Evolutionary conservation across 73 alveolate species (phyloP), one percentile per base, ranked within the genome.

Genomic region (Blepharisma japonicum): DNA sequence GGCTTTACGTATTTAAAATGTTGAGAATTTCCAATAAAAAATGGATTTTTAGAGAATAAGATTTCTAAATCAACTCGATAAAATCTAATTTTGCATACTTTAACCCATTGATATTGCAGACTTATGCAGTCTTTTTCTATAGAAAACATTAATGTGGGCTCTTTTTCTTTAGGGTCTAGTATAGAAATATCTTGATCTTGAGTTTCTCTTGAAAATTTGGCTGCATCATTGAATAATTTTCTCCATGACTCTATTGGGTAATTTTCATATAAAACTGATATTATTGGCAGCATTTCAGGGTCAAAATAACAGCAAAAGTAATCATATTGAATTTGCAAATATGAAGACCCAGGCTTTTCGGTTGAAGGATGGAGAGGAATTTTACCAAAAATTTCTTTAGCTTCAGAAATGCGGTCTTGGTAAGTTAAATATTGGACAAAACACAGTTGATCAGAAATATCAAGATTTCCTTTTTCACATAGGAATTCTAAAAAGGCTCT

Each of bases 221-320:
- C 81, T 55, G 90, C 84, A 76, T 94, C 96, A 56, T 79, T 82
- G 85, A 90, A 92, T 54, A 81, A 68, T 72, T 56, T 85, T 80
- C 94, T 88, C 98, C 98, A 95, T 46, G 87, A 82, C 4, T 84
- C 51, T 49, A 95, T 77, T 14, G 99, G 97, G 55, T 93, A 85
- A 18, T 91, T 84, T 27, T 83, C 84, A 78, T 94, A 94, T 68
- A 90, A 83, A 71, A 68, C 80, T 78, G 84, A 90, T 18, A 61
- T 61, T 14, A 11, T 9, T 0, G 14, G 74, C 14, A 39, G 18
- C 47, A 25, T 71, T 78, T 67, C 74, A 71, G 78, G 82, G 80
- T 89, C 94, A 54, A 89, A 83, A 83, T 89, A 89, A 9, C 92
- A 87, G 8, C 86, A 70, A 48, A 90, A 68, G 51, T 89, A 89